A percentile compares a stretch with the other conserved stretches of the same genome.
Evolutionary conservation across 2,329 filamentous ascomycete genomes (phyloP).

Genomic region (Neonectria ditissima): DNA sequence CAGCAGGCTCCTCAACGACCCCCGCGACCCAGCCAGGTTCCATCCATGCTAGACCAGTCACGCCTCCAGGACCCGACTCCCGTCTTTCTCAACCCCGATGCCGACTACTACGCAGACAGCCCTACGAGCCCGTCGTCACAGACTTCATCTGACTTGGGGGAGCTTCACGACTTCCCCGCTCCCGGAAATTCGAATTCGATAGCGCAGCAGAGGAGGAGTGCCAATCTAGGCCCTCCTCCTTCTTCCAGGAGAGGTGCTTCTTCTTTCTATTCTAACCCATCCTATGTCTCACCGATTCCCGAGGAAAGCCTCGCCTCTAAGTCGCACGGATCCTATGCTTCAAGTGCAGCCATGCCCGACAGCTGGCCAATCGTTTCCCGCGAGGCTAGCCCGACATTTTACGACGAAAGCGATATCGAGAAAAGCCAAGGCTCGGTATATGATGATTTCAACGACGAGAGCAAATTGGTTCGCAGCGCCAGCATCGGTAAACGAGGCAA

Average conservation of each 20-base stretch:
- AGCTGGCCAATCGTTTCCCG: conserved; percentile 69
- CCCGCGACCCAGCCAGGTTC: conserved; percentile 69
- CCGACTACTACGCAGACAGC: conserved; percentile 55
- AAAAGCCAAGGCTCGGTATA: conserved; percentile 55
- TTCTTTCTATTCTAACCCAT: conserved; percentile 73
- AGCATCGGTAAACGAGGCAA: conserved; percentile 72
- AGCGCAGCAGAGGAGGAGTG: conserved; percentile 58
- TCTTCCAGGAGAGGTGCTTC: conserved; percentile 70
- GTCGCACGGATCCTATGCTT: conserved; percentile 75
- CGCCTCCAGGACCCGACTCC: conserved; percentile 67
- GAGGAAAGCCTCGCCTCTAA: conserved; percentile 73
- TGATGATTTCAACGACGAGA: conserved; percentile 66
- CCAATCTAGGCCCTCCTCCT: conserved; percentile 70
- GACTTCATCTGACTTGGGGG: conserved; percentile 65
- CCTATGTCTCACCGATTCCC: conserved; percentile 80
- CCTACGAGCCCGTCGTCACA: conserved; percentile 60
- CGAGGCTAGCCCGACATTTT: conserved; percentile 59
- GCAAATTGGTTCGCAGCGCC: conserved; percentile 69
- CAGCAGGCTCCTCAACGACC: conserved; percentile 67
- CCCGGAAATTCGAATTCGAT: conserved; percentile 48
- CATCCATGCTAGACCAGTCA: conserved; percentile 68
- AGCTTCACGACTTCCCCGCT: conserved; percentile 70
- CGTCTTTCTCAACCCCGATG: conserved; percentile 54
- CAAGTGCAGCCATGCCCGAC: conserved; percentile 78
- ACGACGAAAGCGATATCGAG: conserved; percentile 63